Conservation (phyloP, 805 yeast species). For the Blastobotrys chiropterorum region DNA sequence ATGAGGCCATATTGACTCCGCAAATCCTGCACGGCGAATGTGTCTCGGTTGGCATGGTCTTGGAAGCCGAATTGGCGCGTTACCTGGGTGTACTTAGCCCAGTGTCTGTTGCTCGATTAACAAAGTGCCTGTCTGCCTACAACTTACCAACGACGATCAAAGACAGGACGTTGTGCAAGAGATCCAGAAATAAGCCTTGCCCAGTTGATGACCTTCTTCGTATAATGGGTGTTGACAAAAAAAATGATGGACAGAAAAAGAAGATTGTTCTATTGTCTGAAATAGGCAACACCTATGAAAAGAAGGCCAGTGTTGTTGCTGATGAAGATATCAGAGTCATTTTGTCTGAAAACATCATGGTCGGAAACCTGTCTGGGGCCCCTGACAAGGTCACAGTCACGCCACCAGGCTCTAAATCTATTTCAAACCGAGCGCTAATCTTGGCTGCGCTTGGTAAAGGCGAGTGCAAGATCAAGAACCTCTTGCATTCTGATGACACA, state of each 20-base stretch:
- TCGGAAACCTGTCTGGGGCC: slow-evolving; percentile 45
- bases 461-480: slow-evolving; percentile 71
- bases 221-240: slow-evolving; percentile 94
- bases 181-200: slow-evolving; percentile 63
- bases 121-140: slow-evolving; percentile 77
- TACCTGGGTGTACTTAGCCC: slow-evolving; percentile 84
- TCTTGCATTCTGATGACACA: slow-evolving; percentile 94
- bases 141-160: slow-evolving; percentile 75
- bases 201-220: slow-evolving; percentile 69
- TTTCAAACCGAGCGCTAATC: slow-evolving; percentile 89
- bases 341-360: slow-evolving; percentile 72
- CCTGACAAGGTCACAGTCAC: slow-evolving; percentile 40
- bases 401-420: slow-evolving; percentile 97
- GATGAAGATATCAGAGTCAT: slow-evolving; percentile 78
- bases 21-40: slow-evolving; percentile 97
- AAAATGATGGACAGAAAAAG: slow-evolving; percentile 88
- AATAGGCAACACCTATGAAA: slow-evolving; percentile 86
- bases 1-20: slow-evolving; percentile 95
- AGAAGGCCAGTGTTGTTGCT: slow-evolving; percentile 74
- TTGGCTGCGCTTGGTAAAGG: slow-evolving; percentile 91
- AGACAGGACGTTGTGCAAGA: slow-evolving; percentile 63
- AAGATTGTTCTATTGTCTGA: slow-evolving; percentile 75
- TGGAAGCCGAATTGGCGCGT: slow-evolving; percentile 93
- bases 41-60: slow-evolving; percentile 93
- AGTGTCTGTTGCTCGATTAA: slow-evolving; percentile 85